Percentiles rank a stretch among this genome's conserved stretches.
These are phyloP conservation scores for Diaporthe vexans DNA, from an alignment of 2,329 filamentous ascomycete species.

Conservation along the genomic window DNA sequence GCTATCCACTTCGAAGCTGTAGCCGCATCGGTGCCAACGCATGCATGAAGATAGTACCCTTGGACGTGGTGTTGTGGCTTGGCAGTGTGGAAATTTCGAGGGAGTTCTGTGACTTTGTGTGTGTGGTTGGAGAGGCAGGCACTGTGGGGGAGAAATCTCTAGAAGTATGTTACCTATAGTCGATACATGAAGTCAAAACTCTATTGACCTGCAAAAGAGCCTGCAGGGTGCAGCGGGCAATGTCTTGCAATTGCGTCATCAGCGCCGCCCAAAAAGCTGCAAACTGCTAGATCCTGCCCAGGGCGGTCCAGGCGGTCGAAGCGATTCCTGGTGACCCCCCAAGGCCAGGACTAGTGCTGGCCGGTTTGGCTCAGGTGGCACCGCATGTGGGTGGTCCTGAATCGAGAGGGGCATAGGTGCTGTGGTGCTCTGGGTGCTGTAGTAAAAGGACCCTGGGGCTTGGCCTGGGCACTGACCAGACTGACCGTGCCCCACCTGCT, in stretches of 20 bases:
- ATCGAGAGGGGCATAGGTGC: not conserved
- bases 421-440: no score
- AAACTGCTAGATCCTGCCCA: not conserved
- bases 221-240: no score
- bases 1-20: no score
- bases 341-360: not conserved
- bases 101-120: not conserved
- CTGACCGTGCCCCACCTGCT: conserved; percentile 17
- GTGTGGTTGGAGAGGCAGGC: no score
- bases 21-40: no score
- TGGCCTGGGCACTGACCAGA: not conserved
- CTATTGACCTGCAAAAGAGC: not conserved
- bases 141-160: not conserved
- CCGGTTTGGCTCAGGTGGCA: not conserved
- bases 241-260: conserved; percentile 19
- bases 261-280: not conserved
- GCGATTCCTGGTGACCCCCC: conserved; percentile 17
- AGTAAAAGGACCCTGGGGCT: conserved; percentile 4
- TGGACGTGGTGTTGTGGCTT: not conserved
- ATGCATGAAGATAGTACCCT: no score
- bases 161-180: not conserved
- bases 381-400: conserved; percentile 7
- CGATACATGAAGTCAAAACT: not conserved
- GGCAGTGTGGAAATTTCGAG: conserved; percentile 22
- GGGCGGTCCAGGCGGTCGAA: not conserved